A percentile compares a stretch with the other conserved stretches of the same genome.
Conservation (phyloP, 2,329 filamentous ascomycete species). For the Emmonsia crescens region DNA sequence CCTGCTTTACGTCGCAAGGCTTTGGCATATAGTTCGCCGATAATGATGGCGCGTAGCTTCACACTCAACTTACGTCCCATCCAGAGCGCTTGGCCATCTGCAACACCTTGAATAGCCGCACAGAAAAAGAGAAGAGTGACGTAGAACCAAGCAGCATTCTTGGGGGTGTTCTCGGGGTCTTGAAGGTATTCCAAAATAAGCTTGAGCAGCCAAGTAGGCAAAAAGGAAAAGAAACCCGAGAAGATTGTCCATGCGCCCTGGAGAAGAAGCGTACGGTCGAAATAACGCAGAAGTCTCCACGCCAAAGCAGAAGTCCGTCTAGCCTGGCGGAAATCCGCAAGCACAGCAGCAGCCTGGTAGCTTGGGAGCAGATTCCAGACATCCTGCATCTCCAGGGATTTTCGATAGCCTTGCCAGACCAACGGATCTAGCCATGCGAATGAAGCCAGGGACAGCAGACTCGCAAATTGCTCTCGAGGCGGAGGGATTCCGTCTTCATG, state of each 20-base stretch:
- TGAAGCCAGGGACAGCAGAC: slow-evolving; percentile 74
- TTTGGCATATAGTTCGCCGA: slow-evolving; percentile 96
- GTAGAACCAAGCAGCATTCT: slow-evolving; percentile 90
- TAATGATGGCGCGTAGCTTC: slow-evolving; percentile 82
- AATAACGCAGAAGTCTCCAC: slow-evolving; percentile 73
- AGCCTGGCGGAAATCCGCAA: slow-evolving; percentile 72
- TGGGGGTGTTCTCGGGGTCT: slow-evolving; percentile 59
- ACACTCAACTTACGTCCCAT: slow-evolving; percentile 92
- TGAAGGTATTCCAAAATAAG: slow-evolving; percentile 94
- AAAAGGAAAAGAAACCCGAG: slow-evolving; percentile 75
- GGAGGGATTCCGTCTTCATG: slow-evolving; percentile 83
- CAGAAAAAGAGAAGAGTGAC: slow-evolving; percentile 81
- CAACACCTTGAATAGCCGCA: slow-evolving; percentile 68
- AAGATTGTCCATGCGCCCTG: slow-evolving; percentile 74
- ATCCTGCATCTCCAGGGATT: slow-evolving; percentile 68
- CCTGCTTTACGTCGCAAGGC: slow-evolving; percentile 83
- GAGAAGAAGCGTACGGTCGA: slow-evolving; percentile 61
- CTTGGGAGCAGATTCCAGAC: slow-evolving; percentile 87
- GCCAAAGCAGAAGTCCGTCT: slow-evolving; percentile 72
- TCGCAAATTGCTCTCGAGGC: slow-evolving; percentile 75
- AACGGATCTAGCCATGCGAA: slow-evolving; percentile 88
- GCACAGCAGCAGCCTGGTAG: slow-evolving; percentile 73
- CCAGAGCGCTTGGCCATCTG: slow-evolving; percentile 80
- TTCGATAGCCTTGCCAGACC: slow-evolving; percentile 78
- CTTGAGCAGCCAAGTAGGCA: slow-evolving; percentile 80